Evolutionary conservation across 2,329 filamentous ascomycete genomes (phyloP).

Genomic region (Pseudocercospora pini-densiflorae): DNA sequence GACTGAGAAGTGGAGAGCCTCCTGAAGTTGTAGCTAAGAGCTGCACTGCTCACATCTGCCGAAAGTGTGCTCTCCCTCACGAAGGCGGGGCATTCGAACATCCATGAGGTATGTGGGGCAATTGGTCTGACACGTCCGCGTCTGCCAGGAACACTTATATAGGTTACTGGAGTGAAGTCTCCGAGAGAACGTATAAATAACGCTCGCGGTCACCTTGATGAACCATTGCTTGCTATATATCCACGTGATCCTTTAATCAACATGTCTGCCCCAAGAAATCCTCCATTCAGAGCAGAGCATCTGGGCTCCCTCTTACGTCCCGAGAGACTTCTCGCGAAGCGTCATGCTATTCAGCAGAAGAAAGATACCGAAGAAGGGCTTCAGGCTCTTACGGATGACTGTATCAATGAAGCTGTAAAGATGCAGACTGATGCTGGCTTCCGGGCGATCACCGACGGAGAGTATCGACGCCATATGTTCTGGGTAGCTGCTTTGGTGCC

Average conservation of each 20-base stretch:
- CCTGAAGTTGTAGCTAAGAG: neutral
- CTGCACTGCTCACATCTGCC: neutral
- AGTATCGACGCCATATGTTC: conserved; percentile 35
- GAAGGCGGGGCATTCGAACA: neutral
- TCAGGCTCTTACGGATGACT: conserved; percentile 34
- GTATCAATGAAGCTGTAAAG: conserved; percentile 38
- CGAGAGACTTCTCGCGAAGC: conserved; percentile 61
- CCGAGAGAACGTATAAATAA: neutral
- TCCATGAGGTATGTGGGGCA: neutral
- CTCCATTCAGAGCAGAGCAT: conserved; percentile 73
- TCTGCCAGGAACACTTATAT: neutral
- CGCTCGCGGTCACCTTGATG: conserved; percentile 16
- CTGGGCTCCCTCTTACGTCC: conserved; percentile 72
- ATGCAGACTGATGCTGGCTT: conserved; percentile 38
- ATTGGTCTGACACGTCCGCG: neutral
- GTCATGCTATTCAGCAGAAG: conserved; percentile 52
- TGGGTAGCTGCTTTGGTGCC: neutral
- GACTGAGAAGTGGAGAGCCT: neutral
- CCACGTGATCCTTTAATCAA: neutral
- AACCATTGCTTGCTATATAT: neutral
- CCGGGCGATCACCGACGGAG: conserved; percentile 38
- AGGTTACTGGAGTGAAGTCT: neutral
- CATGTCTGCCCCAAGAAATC: conserved; percentile 45
- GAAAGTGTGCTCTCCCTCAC: neutral
- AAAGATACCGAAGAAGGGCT: conserved; percentile 31